A percentile compares a stretch with the other conserved stretches of the same genome.
phyloP scores from a whole-genome alignment of 2,329 filamentous ascomycete genomes.

The Dryadomyces quercus-mongolicae region DNA sequence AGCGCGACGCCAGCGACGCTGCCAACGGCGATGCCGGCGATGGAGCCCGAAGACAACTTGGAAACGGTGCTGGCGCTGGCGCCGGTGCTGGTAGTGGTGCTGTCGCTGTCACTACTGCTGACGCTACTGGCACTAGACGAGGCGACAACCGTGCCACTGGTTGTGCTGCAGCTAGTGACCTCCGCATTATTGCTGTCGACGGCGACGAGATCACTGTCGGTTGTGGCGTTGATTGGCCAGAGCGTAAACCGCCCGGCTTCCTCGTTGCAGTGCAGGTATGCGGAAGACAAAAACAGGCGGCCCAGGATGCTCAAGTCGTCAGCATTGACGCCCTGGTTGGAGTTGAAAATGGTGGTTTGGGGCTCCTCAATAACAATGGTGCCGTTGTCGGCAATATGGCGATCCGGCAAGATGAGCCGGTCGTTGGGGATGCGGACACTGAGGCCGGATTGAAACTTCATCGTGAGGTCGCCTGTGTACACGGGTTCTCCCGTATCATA shows the following conservation, averaged over 20 bases:
- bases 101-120: no score
- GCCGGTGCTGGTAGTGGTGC: no score
- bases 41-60: no score
- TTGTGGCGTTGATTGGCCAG: constrained; percentile 9
- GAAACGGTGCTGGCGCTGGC: no score
- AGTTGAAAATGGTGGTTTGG: no score
- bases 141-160: no score
- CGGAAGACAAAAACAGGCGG: constrained; percentile 18
- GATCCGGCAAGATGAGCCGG: constrained; percentile 17
- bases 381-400: background rate
- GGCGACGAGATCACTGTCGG: constrained; percentile 5
- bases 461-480: constrained; percentile 11
- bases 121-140: no score
- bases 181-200: constrained; percentile 5
- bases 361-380: no score
- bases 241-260: constrained; percentile 14
- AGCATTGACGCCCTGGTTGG: constrained; percentile 11
- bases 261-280: constrained; percentile 20
- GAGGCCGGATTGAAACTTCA: constrained; percentile 11
- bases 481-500: constrained; percentile 4
- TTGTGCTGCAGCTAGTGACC: background rate
- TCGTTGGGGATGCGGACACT: constrained; percentile 17
- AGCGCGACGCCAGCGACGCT: no score
- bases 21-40: no score
- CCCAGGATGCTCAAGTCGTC: constrained; percentile 16